Conservation (phyloP, 768 basidiomycete genomes). For the Collybia nuda region DNA sequence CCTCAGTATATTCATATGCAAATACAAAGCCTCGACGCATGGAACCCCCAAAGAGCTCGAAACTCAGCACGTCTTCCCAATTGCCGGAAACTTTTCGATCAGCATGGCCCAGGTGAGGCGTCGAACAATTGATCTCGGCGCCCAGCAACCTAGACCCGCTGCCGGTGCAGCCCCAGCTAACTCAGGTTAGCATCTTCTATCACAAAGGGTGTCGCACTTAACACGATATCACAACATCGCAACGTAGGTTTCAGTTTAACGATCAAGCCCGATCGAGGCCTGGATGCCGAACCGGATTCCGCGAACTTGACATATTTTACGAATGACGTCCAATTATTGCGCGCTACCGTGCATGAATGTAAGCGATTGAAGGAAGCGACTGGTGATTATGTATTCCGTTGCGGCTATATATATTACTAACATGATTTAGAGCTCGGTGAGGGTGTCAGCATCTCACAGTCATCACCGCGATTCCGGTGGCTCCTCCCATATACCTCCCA, state of each 20-base stretch:
- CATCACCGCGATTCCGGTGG: slow-evolving; percentile 42
- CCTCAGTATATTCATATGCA: slow-evolving; percentile 54
- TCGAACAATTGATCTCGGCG: slow-evolving; percentile 32
- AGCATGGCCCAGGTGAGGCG: slow-evolving; percentile 55
- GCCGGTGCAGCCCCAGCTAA: slow-evolving; percentile 34
- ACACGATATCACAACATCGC: not conserved
- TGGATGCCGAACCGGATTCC: slow-evolving; percentile 9
- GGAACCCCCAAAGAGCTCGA: slow-evolving; percentile 32
- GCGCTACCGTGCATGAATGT: slow-evolving; percentile 50
- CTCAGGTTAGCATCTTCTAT: not conserved
- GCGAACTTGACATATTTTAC: slow-evolving; percentile 45
- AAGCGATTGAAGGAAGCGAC: slow-evolving; percentile 52
- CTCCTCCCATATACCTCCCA: slow-evolving; percentile 40
- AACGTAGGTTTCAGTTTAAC: slow-evolving; percentile 60
- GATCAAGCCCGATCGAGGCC: slow-evolving; percentile 43
- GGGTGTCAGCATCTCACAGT: slow-evolving; percentile 24
- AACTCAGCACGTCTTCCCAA: slow-evolving; percentile 54
- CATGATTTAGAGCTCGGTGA: slow-evolving; percentile 21
- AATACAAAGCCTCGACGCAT: slow-evolving; percentile 25
- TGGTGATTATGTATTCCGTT: slow-evolving; percentile 29
- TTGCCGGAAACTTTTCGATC: slow-evolving; percentile 53
- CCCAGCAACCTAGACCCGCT: slow-evolving; percentile 18
- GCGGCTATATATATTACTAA: not conserved
- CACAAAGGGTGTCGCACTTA: slow-evolving; percentile 1
- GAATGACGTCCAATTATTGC: slow-evolving; percentile 45